Base-by-base conservation (phyloP, 2,329 filamentous ascomycete genomes). In the Colletotrichum abscissum region DNA sequence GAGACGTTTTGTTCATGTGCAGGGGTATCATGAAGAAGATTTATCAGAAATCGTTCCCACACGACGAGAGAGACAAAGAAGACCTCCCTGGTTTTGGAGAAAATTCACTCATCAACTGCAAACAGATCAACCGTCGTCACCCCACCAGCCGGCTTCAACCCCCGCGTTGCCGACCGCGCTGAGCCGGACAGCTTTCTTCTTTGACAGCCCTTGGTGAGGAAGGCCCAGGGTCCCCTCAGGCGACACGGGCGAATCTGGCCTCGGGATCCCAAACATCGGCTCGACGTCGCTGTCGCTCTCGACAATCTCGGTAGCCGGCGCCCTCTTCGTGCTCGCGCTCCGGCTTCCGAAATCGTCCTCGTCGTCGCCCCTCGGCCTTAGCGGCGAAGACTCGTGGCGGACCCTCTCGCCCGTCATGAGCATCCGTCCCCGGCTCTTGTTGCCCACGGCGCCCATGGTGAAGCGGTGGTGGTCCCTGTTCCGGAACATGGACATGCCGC, bases 141-240 rank as follows among this genome's bases (percentile, higher is more conserved):
- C 84, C 84, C 82, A 85, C 77, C 79, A 82, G 3, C 82, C 81
- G 46, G 80, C 76, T 8, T 81, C 79, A 5, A 77, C 78, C 30
- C 77, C 76, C 8, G 78, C 74, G 26, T 76, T 75, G 22, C 84
- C 84, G 19, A 85, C 83, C 1, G 84, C 84, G 64, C 84, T 85
- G 56, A 85, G 76, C 5, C 86, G 82, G 12, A 84, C 85, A 63
- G 81, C 81, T 76, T 83, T 86, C 77, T 84, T 84, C 76, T 78
- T 79, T 60, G 79, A 75, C 26, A 79, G 78, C 11, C 55, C 59
- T 7, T 69, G 62, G 28, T 26, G 60, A 14, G 74, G 66, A 42
- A 73, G 35, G 5, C 58, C 28, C 9, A 73, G 55, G 2, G 56
- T 46, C 19, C 65, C 63, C 3, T 64, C 63, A 4, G 76, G 74